These are phyloP conservation scores for Suillus weaverae DNA, from an alignment of 768 basidiomycete species.

Conservation along the genomic window DNA sequence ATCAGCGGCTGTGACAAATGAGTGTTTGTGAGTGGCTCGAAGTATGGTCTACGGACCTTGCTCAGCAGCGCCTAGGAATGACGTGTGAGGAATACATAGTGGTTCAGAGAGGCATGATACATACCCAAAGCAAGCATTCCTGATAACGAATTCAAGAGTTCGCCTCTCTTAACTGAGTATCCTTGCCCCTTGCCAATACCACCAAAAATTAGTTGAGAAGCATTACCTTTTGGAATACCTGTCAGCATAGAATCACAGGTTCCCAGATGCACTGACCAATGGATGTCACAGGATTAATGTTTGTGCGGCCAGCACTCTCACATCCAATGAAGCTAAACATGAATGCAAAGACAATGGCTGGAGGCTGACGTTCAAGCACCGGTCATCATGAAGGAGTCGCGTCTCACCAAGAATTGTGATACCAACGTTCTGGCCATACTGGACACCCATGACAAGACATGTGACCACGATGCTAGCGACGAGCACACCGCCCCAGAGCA, in stretches of 20 bases:
- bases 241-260: neutral
- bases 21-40: neutral
- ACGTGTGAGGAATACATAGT: neutral
- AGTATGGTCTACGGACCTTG: constrained; percentile 17
- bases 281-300: constrained; percentile 61
- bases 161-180: constrained; percentile 16
- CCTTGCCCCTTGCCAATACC: constrained; percentile 53
- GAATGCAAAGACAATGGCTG: constrained; percentile 56
- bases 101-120: neutral
- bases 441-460: constrained; percentile 52
- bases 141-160: constrained; percentile 23
- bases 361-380: neutral
- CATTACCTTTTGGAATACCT: constrained; percentile 29
- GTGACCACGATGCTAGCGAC: constrained; percentile 47
- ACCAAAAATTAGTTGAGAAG: constrained; percentile 66
- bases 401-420: constrained; percentile 25
- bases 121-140: constrained; percentile 27
- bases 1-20: constrained; percentile 41
- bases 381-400: neutral
- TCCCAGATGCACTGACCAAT: constrained; percentile 34
- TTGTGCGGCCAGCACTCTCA: constrained; percentile 58
- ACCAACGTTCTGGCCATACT: constrained; percentile 53
- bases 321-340: constrained; percentile 69
- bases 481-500: constrained; percentile 58
- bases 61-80: constrained; percentile 20